Evolutionary conservation across 2,329 filamentous ascomycete species (phyloP), one percentile per base, ranked within the genome.

Genomic region (Aureobasidium namibiae): DNA sequence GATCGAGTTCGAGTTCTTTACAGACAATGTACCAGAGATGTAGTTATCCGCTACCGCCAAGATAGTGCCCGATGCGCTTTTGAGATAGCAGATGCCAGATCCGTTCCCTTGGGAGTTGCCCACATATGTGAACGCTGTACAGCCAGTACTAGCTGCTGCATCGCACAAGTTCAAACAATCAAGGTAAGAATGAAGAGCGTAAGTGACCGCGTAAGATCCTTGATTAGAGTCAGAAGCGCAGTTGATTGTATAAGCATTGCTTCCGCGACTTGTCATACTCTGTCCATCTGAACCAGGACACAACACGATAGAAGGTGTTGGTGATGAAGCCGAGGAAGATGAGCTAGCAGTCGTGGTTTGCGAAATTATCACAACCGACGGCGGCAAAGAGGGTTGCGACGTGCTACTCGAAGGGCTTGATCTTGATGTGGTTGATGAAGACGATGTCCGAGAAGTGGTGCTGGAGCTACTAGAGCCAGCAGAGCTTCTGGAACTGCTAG

Each of bases 251-350:
- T 61, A 61, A 4, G 24, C 26, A 26, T 56, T 59, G 33, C 24
- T 34, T 18, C 50, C 53, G 1, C n/a, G n/a, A 16, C 39, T 42
- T 4, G 11, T 21, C 29, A 63, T 18, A 7, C 33, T 44, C 24
- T 59, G 57, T n/a, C 58, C 60, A 38, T 63, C 48, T 7, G 60
- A 21, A 9, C 39, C 33, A 13, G 62, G 62, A 44, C 62, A 63
- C 18, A 63, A 39, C 13, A 11, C 57, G 23, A 46, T 45, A 61
- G 46, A 61, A 60, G 36, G 62, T 31, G 52, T 9, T 14, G 52
- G 16, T 13, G 52, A 44, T 2, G 52, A 31, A 7, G 18, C 26
- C 2, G 21, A 3, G 5, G 39, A 24, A 10, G 39, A 7, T 1
- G 38, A 44, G 7, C 31, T 3, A 21, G 42, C 6, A 3, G 31